Evolutionary conservation across 345 rosid species (phyloP), one percentile per base, ranked within the genome.

Genomic region (Eucalyptus victrix): DNA sequence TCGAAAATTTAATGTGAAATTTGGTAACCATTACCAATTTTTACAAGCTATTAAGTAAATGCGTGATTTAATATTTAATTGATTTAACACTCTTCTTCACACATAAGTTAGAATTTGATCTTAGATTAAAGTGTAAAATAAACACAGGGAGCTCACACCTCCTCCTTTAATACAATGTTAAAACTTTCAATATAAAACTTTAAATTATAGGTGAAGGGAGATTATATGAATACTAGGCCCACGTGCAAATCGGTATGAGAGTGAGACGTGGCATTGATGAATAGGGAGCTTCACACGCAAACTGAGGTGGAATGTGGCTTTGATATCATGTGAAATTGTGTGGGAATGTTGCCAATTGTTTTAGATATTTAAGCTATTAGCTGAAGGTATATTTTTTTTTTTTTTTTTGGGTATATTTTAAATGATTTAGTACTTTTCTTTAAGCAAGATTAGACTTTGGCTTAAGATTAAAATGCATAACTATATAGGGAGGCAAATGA

Each of bases 261-360:
- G 67, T 1, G 7, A 11, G n/a, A 60, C 7, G 0, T 26, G n/a
- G 15, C 30, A 60, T 60, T 60, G 67, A 60, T 5, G 67, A 28
- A 60, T 17, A 11, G 3, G 67, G 67, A 60, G n/a, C n/a, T 28
- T 60, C n/a, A 60, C 15, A 60, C 1, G 0, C 67, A 12, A 72
- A 37, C 7, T 37, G 2, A 12, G 45, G 81, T 0, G 13, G 26
- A 72, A 21, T 11, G 8, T 19, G 26, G 8, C 15, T 72, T 0
- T 72, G 8, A 72, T 37, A 72, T 12, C 15, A 37, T 19, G 8
- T 72, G 81, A 72, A 72, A 37, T 72, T 72, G 4, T 10, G 3
- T 72, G 14, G 45, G 3, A 72, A 0, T 3, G 2, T 0, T 69
- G 2, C 4, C 2, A 72, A 9, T 34, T 72, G 2, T 34, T 72